Evolutionary conservation across 2,329 filamentous ascomycete species (phyloP).

Genomic region (Aotearoamyces nothofagi): DNA sequence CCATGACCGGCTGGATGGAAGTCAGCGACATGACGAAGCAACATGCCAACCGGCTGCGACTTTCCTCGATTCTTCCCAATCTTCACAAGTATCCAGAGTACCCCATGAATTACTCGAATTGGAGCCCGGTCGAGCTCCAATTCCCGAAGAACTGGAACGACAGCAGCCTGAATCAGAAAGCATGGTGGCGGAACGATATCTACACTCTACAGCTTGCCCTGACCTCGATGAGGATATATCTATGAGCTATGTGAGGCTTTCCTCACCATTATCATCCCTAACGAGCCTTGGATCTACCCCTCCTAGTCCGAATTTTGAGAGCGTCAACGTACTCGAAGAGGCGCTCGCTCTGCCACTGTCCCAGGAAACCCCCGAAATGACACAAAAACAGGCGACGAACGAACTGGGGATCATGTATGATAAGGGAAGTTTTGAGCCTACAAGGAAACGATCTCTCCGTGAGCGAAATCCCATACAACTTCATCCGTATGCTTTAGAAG

Average conservation of each 20-base stretch:
- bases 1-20: conserved; percentile 1
- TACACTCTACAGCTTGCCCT: no score
- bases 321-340: neutral
- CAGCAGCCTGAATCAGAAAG: neutral
- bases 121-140: neutral
- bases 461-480: conserved; percentile 18
- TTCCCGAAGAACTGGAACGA: neutral
- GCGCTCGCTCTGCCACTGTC: neutral
- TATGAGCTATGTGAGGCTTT: conserved; percentile 22
- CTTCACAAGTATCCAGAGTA: conserved; percentile 6
- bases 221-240: conserved; percentile 23
- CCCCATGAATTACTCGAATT: conserved; percentile 4
- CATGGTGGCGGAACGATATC: neutral
- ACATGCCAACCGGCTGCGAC: no score
- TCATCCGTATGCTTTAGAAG: conserved; percentile 18
- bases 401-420: neutral
- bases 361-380: neutral
- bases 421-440: neutral
- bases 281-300: conserved; percentile 2
- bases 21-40: neutral
- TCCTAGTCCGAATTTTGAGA: neutral
- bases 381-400: neutral
- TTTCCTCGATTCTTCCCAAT: no score
- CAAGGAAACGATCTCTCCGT: conserved; percentile 7
- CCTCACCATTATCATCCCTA: conserved; percentile 16